Conservation (phyloP, 2,329 filamentous ascomycete species). For the Fusarium fujikuroi region DNA sequence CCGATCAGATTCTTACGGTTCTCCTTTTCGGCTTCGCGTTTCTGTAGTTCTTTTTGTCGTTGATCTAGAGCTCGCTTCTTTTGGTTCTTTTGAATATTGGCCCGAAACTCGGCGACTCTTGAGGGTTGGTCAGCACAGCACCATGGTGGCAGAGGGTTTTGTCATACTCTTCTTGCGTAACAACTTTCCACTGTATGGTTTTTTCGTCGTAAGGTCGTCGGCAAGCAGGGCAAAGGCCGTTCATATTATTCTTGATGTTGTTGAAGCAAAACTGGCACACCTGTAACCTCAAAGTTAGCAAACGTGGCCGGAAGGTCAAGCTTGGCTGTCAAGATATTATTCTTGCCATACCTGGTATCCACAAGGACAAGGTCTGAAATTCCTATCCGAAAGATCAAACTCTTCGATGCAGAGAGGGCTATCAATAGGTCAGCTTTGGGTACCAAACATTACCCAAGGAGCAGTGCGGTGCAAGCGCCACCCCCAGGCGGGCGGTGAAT, state of each 20-base stretch:
- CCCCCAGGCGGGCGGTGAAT: constrained; percentile 17
- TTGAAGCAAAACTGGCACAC: constrained; percentile 99
- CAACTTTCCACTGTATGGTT: constrained; percentile 95
- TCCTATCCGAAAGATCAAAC: constrained; percentile 96
- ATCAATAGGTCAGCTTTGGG: constrained; percentile 39
- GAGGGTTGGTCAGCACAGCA: constrained; percentile 35
- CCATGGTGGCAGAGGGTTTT: not conserved
- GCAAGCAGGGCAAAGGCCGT: constrained; percentile 96
- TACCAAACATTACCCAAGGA: constrained; percentile 38
- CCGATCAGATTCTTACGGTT: constrained; percentile 96
- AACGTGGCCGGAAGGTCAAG: constrained; percentile 32
- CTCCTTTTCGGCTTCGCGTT: constrained; percentile 93
- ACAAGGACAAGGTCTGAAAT: constrained; percentile 96
- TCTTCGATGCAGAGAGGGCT: constrained; percentile 99
- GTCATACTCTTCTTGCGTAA: constrained; percentile 92
- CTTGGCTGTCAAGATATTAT: not conserved
- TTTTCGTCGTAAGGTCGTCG: constrained; percentile 95
- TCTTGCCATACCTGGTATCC: constrained; percentile 85
- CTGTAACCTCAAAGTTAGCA: constrained; percentile 58
- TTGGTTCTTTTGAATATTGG: constrained; percentile 86
- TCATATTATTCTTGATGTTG: constrained; percentile 98
- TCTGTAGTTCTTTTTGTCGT: constrained; percentile 94
- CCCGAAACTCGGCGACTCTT: constrained; percentile 79
- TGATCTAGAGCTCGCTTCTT: constrained; percentile 87
- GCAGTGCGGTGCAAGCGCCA: constrained; percentile 26